Conservation (phyloP, 2,329 filamentous ascomycete species). For the Pseudofabraea citricarpa region DNA sequence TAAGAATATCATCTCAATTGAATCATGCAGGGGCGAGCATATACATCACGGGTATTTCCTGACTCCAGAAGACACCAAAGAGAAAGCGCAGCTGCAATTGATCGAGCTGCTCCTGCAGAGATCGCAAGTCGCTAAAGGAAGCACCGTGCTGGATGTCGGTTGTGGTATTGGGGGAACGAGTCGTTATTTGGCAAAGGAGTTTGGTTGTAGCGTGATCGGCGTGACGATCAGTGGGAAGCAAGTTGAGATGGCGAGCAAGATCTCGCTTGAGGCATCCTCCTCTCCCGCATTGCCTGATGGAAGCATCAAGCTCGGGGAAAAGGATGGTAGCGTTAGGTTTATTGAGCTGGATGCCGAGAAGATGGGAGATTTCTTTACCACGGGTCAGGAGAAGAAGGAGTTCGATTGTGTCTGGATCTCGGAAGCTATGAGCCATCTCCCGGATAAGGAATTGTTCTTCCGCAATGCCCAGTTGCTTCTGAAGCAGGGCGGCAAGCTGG, state of each 20-base stretch:
- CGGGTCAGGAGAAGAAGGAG: conserved; percentile 21
- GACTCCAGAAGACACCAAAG: conserved; percentile 46
- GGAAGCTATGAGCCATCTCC: conserved; percentile 56
- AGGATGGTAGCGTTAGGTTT: conserved; percentile 43
- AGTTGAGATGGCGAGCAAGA: conserved; percentile 51
- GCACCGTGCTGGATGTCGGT: conserved; percentile 52
- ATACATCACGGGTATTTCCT: conserved; percentile 61
- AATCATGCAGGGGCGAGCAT: conserved; percentile 48
- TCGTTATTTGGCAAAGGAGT: conserved; percentile 46
- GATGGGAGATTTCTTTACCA: conserved; percentile 48
- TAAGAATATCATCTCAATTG: no score
- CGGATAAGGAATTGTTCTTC: conserved; percentile 55
- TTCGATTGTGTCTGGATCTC: conserved; percentile 60
- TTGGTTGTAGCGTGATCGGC: conserved; percentile 50
- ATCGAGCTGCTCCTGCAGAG: conserved; percentile 49
- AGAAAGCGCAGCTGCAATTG: conserved; percentile 51
- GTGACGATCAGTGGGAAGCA: conserved; percentile 56
- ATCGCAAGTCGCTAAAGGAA: conserved; percentile 32
- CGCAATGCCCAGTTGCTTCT: conserved; percentile 44
- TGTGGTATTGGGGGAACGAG: conserved; percentile 57
- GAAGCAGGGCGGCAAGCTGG: conserved; percentile 44
- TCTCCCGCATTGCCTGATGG: conserved; percentile 5
- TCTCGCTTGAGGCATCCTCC: conserved; percentile 35
- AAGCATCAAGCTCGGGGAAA: conserved; percentile 30
- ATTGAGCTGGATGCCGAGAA: conserved; percentile 57